These are phyloP conservation scores for Stemphylium lycopersici DNA, from an alignment of 2,329 filamentous ascomycete species.

Conservation along the genomic window DNA sequence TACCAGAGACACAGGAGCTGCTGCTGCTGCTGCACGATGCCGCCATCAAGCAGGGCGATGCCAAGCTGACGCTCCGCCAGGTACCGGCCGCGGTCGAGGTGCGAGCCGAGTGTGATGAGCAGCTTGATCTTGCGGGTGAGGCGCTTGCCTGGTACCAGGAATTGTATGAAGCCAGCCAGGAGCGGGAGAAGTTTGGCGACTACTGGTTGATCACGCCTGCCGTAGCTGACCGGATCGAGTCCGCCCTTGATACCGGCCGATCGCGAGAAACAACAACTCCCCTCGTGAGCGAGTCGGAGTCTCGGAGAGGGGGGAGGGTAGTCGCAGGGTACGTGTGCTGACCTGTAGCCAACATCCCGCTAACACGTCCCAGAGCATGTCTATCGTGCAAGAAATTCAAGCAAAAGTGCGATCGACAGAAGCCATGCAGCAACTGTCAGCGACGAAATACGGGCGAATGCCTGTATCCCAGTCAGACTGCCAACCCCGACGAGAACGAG, in stretches of 20 bases:
- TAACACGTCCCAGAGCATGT: conserved; percentile 14
- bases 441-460: conserved; percentile 11
- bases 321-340: conserved; percentile 15
- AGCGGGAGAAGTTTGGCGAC: conserved; percentile 65
- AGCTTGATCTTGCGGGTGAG: conserved; percentile 73
- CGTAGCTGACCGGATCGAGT: conserved; percentile 45
- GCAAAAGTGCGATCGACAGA: conserved; percentile 17
- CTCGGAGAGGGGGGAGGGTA: conserved; percentile 6
- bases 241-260: conserved; percentile 20
- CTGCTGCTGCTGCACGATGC: conserved; percentile 65
- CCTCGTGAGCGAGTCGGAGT: conserved; percentile 14
- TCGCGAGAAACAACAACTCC: conserved; percentile 25
- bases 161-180: conserved; percentile 63
- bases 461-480: conserved; percentile 9
- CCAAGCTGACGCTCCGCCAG: conserved; percentile 56
- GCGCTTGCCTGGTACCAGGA: conserved; percentile 70
- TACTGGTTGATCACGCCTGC: conserved; percentile 68
- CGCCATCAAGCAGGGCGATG: conserved; percentile 45
- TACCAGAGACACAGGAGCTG: conserved; percentile 75
- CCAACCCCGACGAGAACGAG: conserved; percentile 1
- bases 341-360: neutral
- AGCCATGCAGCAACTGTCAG: conserved; percentile 18
- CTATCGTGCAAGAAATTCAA: conserved; percentile 15
- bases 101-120: conserved; percentile 66
- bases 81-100: conserved; percentile 77